These are phyloP conservation scores for Pseudopyricularia cyperi DNA, from an alignment of 2,329 filamentous ascomycete species.

Conservation along the genomic window DNA sequence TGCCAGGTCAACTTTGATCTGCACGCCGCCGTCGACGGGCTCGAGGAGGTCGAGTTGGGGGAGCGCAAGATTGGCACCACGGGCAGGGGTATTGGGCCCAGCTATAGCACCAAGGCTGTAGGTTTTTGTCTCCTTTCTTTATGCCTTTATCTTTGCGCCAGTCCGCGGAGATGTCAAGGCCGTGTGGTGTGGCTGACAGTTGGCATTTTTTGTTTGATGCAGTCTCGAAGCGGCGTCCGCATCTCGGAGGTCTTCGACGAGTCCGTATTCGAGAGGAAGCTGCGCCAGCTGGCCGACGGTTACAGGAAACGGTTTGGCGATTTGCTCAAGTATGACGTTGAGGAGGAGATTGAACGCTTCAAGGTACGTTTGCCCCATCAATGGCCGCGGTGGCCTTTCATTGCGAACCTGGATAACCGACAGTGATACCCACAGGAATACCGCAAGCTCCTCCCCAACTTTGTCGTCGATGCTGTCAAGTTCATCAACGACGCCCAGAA, in stretches of 20 bases:
- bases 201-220: neutral
- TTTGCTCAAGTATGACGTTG: conserved; percentile 43
- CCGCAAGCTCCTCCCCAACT: conserved; percentile 19
- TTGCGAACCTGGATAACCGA: neutral
- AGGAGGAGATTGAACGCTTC: conserved; percentile 54
- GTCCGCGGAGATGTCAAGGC: too few species aligned
- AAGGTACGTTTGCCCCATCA: conserved; percentile 21
- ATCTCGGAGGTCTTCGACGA: conserved; percentile 56
- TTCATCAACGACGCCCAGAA: conserved; percentile 40
- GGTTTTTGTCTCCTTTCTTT: neutral
- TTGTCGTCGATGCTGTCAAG: conserved; percentile 49
- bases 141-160: neutral
- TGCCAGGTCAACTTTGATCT: conserved; percentile 53
- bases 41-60: conserved; percentile 45
- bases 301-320: conserved; percentile 59
- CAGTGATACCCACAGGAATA: neutral
- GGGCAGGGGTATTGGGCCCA: conserved; percentile 10
- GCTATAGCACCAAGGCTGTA: conserved; percentile 38
- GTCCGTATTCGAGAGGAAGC: conserved; percentile 50
- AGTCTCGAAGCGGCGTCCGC: conserved; percentile 48
- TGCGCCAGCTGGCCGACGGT: conserved; percentile 46
- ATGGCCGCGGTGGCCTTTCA: neutral
- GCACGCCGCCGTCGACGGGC: conserved; percentile 54
- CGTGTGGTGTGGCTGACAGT: neutral
- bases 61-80: conserved; percentile 12